Conservation (phyloP, 208 protist genomes). For the Novymonas esmeraldas region DNA sequence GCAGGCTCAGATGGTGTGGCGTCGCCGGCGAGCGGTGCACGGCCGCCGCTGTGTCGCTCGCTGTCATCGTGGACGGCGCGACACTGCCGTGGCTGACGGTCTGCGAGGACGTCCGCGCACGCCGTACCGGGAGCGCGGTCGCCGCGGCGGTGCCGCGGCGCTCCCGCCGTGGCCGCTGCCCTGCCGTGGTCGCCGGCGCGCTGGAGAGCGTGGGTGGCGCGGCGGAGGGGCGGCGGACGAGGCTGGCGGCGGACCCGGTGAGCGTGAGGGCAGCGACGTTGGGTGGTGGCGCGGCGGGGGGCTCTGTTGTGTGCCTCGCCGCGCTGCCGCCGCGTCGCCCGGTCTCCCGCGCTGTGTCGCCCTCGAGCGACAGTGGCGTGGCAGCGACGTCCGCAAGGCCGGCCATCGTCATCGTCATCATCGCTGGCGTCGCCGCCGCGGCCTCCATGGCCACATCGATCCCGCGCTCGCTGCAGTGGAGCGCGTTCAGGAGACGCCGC, state of each 20-base stretch:
- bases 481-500: slow-evolving; percentile 2
- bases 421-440: too few relatives aligned
- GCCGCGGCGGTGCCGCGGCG: neutral
- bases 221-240: neutral
- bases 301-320: too few relatives aligned
- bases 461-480: neutral
- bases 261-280: neutral
- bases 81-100: too few relatives aligned
- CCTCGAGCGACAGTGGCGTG: too few relatives aligned
- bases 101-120: neutral
- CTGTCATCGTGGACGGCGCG: too few relatives aligned
- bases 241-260: neutral
- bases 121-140: neutral
- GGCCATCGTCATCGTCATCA: neutral
- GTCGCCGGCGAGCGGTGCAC: too few relatives aligned
- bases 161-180: neutral
- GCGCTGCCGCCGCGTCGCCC: too few relatives aligned
- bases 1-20: too few relatives aligned
- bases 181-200: neutral
- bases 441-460: neutral
- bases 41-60: too few relatives aligned
- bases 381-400: too few relatives aligned
- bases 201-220: neutral
- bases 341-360: neutral
- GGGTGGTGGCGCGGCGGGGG: too few relatives aligned